A percentile compares a stretch with the other conserved stretches of the same genome.
Conservation (phyloP, 164 flowering plant genomes). For the Sedum album region DNA sequence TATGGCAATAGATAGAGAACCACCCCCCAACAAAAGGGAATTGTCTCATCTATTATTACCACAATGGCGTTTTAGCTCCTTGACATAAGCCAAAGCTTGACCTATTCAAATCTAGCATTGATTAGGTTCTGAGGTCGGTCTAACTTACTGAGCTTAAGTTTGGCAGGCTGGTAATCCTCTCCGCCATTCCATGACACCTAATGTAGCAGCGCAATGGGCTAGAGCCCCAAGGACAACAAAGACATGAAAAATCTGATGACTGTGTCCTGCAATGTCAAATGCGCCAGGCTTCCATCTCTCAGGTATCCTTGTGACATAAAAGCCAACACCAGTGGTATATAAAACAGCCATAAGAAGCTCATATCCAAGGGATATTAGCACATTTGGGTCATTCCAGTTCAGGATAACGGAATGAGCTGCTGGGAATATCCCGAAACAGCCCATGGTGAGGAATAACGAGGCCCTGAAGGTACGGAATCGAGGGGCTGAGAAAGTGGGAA, state of each 20-base stretch:
- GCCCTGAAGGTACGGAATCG: slow-evolving; percentile 67
- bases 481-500: slow-evolving; percentile 57
- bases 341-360: slow-evolving; percentile 66
- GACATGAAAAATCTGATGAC: slow-evolving; percentile 95
- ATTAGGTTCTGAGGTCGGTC: not conserved
- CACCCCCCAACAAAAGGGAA: too few relatives aligned
- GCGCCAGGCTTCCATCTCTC: slow-evolving; percentile 91
- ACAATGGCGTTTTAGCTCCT: not conserved
- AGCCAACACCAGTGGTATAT: slow-evolving; percentile 55
- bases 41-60: too few relatives aligned
- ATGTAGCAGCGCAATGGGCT: slow-evolving; percentile 63
- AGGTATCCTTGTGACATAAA: slow-evolving; percentile 70
- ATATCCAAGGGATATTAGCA: slow-evolving; percentile 46
- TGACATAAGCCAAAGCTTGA: not conserved
- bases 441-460: slow-evolving; percentile 70
- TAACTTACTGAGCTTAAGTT: not conserved
- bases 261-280: slow-evolving; percentile 87
- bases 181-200: slow-evolving; percentile 62
- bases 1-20: too few relatives aligned
- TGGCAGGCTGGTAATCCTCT: slow-evolving; percentile 27
- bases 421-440: slow-evolving; percentile 82
- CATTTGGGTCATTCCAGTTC: slow-evolving; percentile 42
- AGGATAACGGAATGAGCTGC: slow-evolving; percentile 62
- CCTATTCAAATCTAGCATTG: not conserved
- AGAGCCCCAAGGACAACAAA: slow-evolving; percentile 82